Evolutionary conservation across 169 alveolate species (phyloP).

Genomic region (Cryptosporidium viatorum): DNA sequence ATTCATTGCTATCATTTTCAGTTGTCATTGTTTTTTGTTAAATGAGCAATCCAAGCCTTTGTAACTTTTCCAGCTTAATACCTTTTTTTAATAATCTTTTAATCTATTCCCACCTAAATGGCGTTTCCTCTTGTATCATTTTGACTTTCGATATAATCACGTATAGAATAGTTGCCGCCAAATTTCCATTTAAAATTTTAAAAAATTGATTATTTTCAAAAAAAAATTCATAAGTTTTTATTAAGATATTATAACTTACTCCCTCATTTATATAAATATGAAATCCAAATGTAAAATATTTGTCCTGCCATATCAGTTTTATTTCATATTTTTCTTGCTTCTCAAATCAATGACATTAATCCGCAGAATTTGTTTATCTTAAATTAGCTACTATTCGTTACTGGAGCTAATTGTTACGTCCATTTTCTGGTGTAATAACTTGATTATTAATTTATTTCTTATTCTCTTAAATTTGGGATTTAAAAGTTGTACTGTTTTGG

Average conservation of each 20-base stretch:
- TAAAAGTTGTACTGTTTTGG: neutral
- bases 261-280: neutral
- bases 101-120: neutral
- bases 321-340: neutral
- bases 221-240: neutral
- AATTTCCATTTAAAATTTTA: neutral
- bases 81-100: neutral
- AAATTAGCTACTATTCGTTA: neutral
- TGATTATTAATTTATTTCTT: no score
- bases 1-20: slow-evolving; percentile 3
- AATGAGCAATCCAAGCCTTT: neutral
- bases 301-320: no score
- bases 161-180: slow-evolving; percentile 10
- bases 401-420: neutral
- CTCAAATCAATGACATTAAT: neutral
- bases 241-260: neutral
- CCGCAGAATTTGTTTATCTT: neutral
- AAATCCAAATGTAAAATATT: no score
- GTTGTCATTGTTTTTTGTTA: neutral
- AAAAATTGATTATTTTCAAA: neutral
- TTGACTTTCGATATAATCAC: neutral
- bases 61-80: neutral
- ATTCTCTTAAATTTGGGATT: neutral
- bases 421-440: neutral
- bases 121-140: neutral